Conservation (phyloP, 768 basidiomycete species). For the Suillus fuscotomentosus region DNA sequence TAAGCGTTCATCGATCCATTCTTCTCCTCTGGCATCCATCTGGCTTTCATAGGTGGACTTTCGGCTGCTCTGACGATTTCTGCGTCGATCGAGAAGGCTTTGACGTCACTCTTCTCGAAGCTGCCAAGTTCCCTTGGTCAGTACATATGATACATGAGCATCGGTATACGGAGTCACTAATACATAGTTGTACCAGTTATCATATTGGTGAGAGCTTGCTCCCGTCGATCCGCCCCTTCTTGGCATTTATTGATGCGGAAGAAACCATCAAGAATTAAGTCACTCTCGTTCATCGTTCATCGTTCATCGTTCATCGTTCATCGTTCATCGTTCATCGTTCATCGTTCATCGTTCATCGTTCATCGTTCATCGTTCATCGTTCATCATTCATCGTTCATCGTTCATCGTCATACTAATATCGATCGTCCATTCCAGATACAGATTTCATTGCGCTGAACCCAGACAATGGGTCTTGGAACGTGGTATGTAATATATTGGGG, state of each 20-base stretch:
- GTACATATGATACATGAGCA: conserved; percentile 48
- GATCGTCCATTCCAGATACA: conserved; percentile 40
- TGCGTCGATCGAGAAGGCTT: conserved; percentile 56
- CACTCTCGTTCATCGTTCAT: too few species aligned
- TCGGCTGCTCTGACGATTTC: too few species aligned
- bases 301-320: too few species aligned
- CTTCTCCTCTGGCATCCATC: too few species aligned
- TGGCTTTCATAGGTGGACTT: too few species aligned
- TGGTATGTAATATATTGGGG: conserved; percentile 38
- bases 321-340: too few species aligned
- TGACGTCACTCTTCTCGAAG: conserved; percentile 52
- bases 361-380: too few species aligned
- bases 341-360: too few species aligned
- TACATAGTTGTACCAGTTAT: conserved; percentile 34
- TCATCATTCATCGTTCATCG: too few species aligned
- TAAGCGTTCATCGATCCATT: too few species aligned
- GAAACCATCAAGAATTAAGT: conserved; percentile 41
- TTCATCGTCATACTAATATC: neutral
- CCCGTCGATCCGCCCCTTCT: conserved; percentile 57
- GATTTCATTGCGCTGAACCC: conserved; percentile 56
- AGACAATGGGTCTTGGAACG: conserved; percentile 60
- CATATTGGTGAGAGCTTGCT: conserved; percentile 62
- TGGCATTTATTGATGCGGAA: conserved; percentile 58
- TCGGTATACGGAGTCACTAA: neutral
- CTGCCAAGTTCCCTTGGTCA: conserved; percentile 50